phyloP scores from a whole-genome alignment of 306 rosid genomes.

The Lotus japonicus region DNA sequence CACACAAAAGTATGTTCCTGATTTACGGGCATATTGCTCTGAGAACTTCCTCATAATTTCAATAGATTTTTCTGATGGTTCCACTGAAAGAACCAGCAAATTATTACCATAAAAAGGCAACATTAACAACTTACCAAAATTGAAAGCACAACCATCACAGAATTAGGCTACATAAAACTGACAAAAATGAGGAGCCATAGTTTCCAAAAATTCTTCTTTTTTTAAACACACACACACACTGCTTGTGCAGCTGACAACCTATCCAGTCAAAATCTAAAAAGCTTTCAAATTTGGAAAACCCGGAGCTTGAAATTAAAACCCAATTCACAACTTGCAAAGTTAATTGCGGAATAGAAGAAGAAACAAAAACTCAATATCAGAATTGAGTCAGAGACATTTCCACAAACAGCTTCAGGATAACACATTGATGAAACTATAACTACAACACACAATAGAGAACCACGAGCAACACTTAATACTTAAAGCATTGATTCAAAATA shows the following conservation, averaged over 20 bases:
- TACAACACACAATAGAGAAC: background rate
- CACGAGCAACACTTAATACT: background rate
- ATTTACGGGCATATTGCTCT: conserved; percentile 95
- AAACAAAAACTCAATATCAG: background rate
- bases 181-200: no score
- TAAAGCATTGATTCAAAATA: background rate
- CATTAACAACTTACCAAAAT: conserved; percentile 16
- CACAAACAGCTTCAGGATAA: conserved; percentile 23
- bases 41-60: conserved; percentile 99
- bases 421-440: background rate
- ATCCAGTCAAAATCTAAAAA: conserved; percentile 1
- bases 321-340: background rate
- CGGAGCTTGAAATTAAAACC: background rate
- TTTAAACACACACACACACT: background rate
- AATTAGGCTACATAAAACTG: no score
- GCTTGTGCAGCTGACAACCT: conserved; percentile 1
- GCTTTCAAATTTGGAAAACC: conserved; percentile 9
- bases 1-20: conserved; percentile 88
- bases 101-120: background rate
- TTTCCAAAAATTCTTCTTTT: background rate
- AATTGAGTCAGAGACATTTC: conserved; percentile 7
- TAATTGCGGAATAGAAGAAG: background rate
- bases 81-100: conserved; percentile 54
- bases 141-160: background rate
- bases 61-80: conserved; percentile 86